Evolutionary conservation across 2,329 filamentous ascomycete species (phyloP).

Genomic region (Sporothrix sp.): DNA sequence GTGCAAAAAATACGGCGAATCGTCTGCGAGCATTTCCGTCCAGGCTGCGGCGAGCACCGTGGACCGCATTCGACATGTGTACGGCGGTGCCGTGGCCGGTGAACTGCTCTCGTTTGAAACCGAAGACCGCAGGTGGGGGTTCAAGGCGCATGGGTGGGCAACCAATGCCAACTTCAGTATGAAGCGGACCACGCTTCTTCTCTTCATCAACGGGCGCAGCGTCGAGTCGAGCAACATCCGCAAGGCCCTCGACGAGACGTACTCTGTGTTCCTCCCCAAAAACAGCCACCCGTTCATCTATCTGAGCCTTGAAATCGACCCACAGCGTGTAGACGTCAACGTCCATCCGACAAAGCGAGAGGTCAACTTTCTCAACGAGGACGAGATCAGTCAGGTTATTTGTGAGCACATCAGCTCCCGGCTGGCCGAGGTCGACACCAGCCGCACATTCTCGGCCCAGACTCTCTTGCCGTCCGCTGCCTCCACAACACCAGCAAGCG

Average conservation of each 20-base stretch:
- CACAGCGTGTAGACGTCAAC: conserved; percentile 88
- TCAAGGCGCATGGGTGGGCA: conserved; percentile 68
- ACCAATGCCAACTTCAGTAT: conserved; percentile 93
- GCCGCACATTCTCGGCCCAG: conserved; percentile 88
- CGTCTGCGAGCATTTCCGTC: conserved; percentile 71
- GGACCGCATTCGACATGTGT: conserved; percentile 83
- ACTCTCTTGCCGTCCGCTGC: conserved; percentile 52
- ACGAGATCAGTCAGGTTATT: conserved; percentile 83
- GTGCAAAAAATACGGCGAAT: conserved; percentile 92
- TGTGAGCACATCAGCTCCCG: conserved; percentile 70
- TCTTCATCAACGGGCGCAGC: conserved; percentile 94
- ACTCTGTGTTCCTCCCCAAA: conserved; percentile 79
- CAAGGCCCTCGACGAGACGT: conserved; percentile 84
- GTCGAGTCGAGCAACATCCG: conserved; percentile 85
- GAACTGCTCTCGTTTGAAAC: conserved; percentile 72
- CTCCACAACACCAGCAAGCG: too few relatives aligned
- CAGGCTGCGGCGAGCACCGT: conserved; percentile 60
- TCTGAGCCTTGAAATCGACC: conserved; percentile 84
- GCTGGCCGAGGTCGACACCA: conserved; percentile 81
- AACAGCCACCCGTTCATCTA: conserved; percentile 92
- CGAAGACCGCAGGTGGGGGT: conserved; percentile 69
- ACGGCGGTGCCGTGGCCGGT: conserved; percentile 75
- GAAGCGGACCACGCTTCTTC: conserved; percentile 75
- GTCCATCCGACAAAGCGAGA: conserved; percentile 95
- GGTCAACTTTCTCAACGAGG: conserved; percentile 94